Evolutionary conservation across 2,329 filamentous ascomycete genomes (phyloP).

Genomic region (Biscogniauxia sp.): DNA sequence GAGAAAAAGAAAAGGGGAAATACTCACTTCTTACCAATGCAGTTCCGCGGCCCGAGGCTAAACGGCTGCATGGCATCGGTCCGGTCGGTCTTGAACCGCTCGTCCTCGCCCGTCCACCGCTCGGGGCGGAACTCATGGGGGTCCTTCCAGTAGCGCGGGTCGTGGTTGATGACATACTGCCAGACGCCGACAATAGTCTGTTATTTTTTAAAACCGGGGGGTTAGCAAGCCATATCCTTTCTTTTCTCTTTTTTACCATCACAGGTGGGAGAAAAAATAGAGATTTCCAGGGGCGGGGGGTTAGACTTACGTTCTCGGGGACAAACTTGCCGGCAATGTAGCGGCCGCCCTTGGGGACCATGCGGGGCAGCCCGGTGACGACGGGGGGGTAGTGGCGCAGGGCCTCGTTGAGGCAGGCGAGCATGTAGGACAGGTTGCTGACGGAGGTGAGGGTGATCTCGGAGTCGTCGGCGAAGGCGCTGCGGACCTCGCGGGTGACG

Average conservation of each 20-base stretch:
- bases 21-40: conserved; percentile 40
- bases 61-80: conserved; percentile 38
- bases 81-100: conserved; percentile 32
- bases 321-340: conserved; percentile 25
- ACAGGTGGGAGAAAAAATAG: background rate
- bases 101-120: conserved; percentile 33
- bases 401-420: conserved; percentile 42
- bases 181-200: conserved; percentile 38
- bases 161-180: conserved; percentile 37
- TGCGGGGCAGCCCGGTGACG: conserved; percentile 22
- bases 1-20: background rate
- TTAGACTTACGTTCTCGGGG: conserved; percentile 25
- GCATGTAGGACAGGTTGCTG: conserved; percentile 37
- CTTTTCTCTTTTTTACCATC: background rate
- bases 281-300: no score
- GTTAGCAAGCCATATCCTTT: no score
- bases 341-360: conserved; percentile 26
- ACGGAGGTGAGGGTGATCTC: conserved; percentile 39
- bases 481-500: conserved; percentile 39
- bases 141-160: conserved; percentile 36
- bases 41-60: conserved; percentile 38
- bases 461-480: conserved; percentile 36
- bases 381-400: conserved; percentile 42
- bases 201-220: no score
- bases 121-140: conserved; percentile 40